Base-by-base conservation (phyloP, 2,329 filamentous ascomycete genomes). In the Clonostachys rhizophaga region DNA sequence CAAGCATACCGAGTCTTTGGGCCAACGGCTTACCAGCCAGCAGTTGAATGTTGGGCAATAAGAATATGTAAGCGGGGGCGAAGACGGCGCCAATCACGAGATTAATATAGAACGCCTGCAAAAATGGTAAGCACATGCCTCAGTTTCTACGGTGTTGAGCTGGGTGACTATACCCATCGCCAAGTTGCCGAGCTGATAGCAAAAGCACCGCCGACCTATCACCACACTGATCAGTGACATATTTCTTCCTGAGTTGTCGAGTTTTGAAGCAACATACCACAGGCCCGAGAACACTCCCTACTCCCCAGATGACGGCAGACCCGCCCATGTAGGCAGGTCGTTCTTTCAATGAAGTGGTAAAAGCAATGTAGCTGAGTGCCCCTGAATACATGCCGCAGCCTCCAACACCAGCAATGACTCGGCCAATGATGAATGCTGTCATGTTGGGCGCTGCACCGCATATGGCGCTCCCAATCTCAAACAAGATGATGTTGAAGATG, bases 91-190 rank as follows among this genome's bases (percentile, higher is more conserved):
- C 76, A 4, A 71, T 67, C 20, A 73, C 59, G 1, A 80, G 62
- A 49, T 80, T 81, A 59, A 81, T 74, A 50, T 82, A 83, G 47
- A 72, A 71, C 0, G 60, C 59, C 53, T 50, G 35, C 14, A 44
- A 17, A 42, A 24, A 30, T n/a, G 30, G 17, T 47, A 5, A 30
- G 42, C 8, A 36, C 9, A 39, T 45, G 18, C 16, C 10, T 24
- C 20, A 17, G 18, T 10, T n/a, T 12, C 34, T 43, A 20, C 34
- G 14, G 34, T 68, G 37, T 70, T 6, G 64, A 58, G 41, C 73
- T 70, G 0, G 60, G 63, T 18, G 69, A 70, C 6, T 70, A 70
- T 20, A 49, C 47, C 47, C 46, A 35, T 30, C 24, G 24, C 24
- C n/a, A 24, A 18, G 33, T 30, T 9, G 24, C 24, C 1, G 18